Percentiles rank a stretch among this genome's conserved stretches.
phyloP scores from a whole-genome alignment of 2,329 filamentous ascomycete species.

The Cladosporium sp. region DNA sequence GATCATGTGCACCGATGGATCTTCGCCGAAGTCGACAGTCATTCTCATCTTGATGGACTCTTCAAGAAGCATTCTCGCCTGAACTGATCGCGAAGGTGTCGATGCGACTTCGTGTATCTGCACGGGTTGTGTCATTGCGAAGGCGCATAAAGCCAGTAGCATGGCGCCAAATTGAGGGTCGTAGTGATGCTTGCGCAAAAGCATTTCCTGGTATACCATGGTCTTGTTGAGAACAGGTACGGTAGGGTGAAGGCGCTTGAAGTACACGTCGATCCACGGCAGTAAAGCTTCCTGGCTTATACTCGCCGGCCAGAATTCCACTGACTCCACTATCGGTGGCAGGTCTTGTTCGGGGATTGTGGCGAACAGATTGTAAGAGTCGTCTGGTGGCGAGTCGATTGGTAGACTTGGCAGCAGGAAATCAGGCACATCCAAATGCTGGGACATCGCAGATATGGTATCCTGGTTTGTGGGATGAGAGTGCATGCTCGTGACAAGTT shows the following conservation, averaged over 20 bases:
- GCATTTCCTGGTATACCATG: conserved; percentile 44
- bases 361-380: conserved; percentile 33
- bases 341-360: conserved; percentile 36
- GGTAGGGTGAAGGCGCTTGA: conserved; percentile 46
- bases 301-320: conserved; percentile 40
- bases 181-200: conserved; percentile 44
- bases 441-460: conserved; percentile 19
- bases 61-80: conserved; percentile 45
- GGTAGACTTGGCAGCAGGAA: conserved; percentile 38
- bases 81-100: conserved; percentile 32
- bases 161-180: conserved; percentile 47
- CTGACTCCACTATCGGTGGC: conserved; percentile 27
- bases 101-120: conserved; percentile 43
- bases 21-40: conserved; percentile 40
- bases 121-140: conserved; percentile 47
- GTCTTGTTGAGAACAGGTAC: conserved; percentile 44
- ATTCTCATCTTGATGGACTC: conserved; percentile 48
- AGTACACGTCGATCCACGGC: conserved; percentile 45
- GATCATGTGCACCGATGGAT: conserved; percentile 32
- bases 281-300: conserved; percentile 44
- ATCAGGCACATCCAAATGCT: conserved; percentile 36
- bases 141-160: conserved; percentile 45
- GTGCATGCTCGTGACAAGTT: not conserved
- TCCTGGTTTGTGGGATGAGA: not conserved
- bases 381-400: conserved; percentile 36